These are phyloP conservation scores for Sporisorium scitamineum DNA, from an alignment of 1,284 basidiomycete genomes.

Conservation along the genomic window DNA sequence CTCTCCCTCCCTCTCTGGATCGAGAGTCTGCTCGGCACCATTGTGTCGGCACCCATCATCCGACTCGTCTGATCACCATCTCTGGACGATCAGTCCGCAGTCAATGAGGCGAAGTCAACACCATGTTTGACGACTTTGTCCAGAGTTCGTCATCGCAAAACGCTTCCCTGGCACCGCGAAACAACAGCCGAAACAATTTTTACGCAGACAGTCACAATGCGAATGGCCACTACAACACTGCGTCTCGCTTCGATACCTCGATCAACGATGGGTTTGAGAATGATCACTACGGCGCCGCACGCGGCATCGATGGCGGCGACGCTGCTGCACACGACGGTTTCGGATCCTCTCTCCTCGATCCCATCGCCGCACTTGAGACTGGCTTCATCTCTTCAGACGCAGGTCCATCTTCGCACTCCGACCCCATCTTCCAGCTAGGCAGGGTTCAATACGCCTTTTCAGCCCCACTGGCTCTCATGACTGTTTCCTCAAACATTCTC, in stretches of 20 bases:
- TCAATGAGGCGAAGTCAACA: background rate
- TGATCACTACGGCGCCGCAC: background rate
- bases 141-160: slow-evolving; percentile 47
- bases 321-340: slow-evolving; percentile 13
- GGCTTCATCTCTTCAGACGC: slow-evolving; percentile 61
- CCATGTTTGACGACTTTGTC: slow-evolving; percentile 54
- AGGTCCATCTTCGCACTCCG: slow-evolving; percentile 22
- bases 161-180: background rate
- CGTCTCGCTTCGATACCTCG: slow-evolving; percentile 9
- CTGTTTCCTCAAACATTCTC: slow-evolving; percentile 64
- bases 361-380: slow-evolving; percentile 58
- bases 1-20: background rate
- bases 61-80: background rate
- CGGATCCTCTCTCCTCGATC: slow-evolving; percentile 32
- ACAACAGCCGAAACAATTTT: slow-evolving; percentile 1
- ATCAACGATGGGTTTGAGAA: slow-evolving; percentile 43
- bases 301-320: background rate
- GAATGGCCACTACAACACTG: slow-evolving; percentile 11
- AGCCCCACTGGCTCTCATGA: slow-evolving; percentile 61
- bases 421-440: slow-evolving; percentile 66
- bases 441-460: slow-evolving; percentile 67
- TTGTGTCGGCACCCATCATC: background rate
- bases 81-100: background rate
- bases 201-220: background rate
- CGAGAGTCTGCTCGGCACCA: background rate